phyloP scores from a whole-genome alignment of 768 basidiomycete genomes.

The Podaxis pistillaris region DNA sequence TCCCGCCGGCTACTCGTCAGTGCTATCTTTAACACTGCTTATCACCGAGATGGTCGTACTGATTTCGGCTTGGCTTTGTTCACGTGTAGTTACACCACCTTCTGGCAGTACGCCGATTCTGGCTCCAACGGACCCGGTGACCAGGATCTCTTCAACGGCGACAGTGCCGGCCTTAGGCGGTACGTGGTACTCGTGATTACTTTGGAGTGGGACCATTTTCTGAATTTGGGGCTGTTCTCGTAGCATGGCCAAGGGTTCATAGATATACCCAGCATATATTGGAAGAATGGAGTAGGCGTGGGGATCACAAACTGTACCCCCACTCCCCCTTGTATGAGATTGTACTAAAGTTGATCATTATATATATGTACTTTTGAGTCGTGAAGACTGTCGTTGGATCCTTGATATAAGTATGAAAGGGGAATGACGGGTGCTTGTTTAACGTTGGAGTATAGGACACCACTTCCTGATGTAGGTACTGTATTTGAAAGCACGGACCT shows the following conservation, averaged over 20 bases:
- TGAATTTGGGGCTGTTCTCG: background rate
- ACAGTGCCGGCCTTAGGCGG: conserved; percentile 10
- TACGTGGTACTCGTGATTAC: background rate
- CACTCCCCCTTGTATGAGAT: background rate
- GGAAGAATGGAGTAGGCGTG: background rate
- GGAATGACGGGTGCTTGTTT: background rate
- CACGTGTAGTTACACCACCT: conserved; percentile 32
- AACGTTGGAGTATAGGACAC: background rate
- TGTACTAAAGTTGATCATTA: background rate
- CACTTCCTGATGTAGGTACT: background rate
- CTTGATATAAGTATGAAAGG: background rate
- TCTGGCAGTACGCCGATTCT: conserved; percentile 54
- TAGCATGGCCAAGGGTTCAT: conserved; percentile 8
- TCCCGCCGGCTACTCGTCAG: conserved; percentile 57
- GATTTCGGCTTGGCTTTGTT: conserved; percentile 25
- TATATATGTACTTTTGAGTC: background rate
- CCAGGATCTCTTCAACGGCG: conserved; percentile 57
- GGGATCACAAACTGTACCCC: background rate
- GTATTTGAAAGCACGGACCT: background rate
- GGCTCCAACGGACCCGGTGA: conserved; percentile 47
- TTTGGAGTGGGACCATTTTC: background rate
- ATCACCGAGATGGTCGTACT: background rate
- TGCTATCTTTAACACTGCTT: background rate
- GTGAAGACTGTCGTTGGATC: background rate
- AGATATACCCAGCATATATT: background rate